Evolutionary conservation across 352 stramenopile genomes (phyloP), one percentile per base, ranked within the genome.

Genomic region (Sclerospora graminicola): DNA sequence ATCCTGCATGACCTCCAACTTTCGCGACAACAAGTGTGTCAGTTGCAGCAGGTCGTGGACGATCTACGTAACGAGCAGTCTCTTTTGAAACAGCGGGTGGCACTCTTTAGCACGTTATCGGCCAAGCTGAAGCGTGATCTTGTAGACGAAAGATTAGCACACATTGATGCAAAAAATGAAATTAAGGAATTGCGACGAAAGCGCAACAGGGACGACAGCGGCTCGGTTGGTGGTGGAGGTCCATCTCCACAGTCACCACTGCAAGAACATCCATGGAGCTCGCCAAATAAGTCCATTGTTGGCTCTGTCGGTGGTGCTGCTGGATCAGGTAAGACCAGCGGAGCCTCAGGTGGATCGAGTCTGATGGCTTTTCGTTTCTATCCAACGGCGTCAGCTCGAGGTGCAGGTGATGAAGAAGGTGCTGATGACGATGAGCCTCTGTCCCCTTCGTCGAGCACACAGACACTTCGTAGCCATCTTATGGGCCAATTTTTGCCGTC

Each of bases 401-500:
- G 57, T 52, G 30, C 63, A 7, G 52, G 58, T 41, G 58, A 33
- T 8, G 53, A 54, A 1, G 52, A 48, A 11, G 51, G 40, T 19
- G 60, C 44, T 0, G 63, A 70, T 11, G 72, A 89, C 5, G 75
- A 86, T 34, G 67, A 83, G 34, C 62, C 54, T 14, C 49, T 55
- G 5, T 81, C 60, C 5, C 62, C 68, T 14, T 74, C 68, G 4
- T 78, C 71, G 15, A 71, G 60, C 13, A 63, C 76, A 15, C 73
- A 82, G 13, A 69, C 71, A 19, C 51, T 88, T 21, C 74, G 77
- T 16, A 82, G 60, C 46, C 85, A 68, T 27, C 51, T 86, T 2
- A 88, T 92, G 58, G 80, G 63, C 24, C 76, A 91, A 45, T 91
- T 85, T 27, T 46, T 92, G 45, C 80, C 80, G 19, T 83, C 80